phyloP scores from a whole-genome alignment of 257 asterid species.

The Lithospermum erythrorhizon region DNA sequence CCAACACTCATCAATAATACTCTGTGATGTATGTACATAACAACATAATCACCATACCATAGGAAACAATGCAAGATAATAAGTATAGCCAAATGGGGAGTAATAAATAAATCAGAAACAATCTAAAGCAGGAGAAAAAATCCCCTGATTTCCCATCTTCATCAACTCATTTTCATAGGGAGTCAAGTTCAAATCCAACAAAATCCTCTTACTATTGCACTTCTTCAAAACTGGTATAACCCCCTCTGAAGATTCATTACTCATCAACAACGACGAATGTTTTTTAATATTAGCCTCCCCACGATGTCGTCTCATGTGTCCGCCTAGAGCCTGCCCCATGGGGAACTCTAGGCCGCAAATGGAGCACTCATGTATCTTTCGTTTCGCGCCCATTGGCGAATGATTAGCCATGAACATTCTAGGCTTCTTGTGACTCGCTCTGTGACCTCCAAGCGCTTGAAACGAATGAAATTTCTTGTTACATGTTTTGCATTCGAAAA shows the following conservation, averaged over 20 bases:
- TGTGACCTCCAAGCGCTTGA: constrained; percentile 77
- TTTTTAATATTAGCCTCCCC: constrained; percentile 2
- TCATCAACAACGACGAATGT: neutral
- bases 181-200: neutral
- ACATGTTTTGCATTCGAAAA: constrained; percentile 58
- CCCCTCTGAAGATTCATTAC: constrained; percentile 13
- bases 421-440: constrained; percentile 69
- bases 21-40: too few species aligned
- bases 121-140: neutral
- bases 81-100: neutral
- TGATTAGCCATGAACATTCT: constrained; percentile 15
- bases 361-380: constrained; percentile 48
- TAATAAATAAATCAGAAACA: neutral
- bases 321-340: constrained; percentile 62
- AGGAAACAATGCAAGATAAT: too few species aligned
- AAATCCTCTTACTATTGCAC: neutral
- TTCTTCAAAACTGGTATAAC: constrained; percentile 17
- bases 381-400: constrained; percentile 15
- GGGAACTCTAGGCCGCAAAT: constrained; percentile 49
- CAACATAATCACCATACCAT: too few species aligned
- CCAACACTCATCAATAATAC: neutral
- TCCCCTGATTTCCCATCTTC: neutral
- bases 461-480: constrained; percentile 51
- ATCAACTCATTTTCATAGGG: neutral
- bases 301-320: constrained; percentile 63